Evolutionary conservation across 2,329 filamentous ascomycete species (phyloP), one percentile per base, ranked within the genome.

Genomic region (Penicillium brevicompactum): DNA sequence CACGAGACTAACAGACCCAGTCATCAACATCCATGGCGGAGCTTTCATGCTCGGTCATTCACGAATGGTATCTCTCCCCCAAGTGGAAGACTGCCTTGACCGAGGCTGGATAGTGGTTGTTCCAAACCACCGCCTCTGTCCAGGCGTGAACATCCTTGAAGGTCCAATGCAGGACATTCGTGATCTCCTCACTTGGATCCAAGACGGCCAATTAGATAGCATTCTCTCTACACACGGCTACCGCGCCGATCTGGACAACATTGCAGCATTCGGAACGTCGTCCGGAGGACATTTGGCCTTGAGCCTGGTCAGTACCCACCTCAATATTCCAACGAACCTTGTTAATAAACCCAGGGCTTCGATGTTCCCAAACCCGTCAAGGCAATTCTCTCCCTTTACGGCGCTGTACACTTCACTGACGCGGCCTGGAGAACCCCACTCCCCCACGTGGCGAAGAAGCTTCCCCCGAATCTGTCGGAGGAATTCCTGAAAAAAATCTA

Each of bases 181-280:
- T 13, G 76, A 81, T 56, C 77, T 79, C 1, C 64, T 78, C 1
- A 8, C 49, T 0, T 82, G 79, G 78, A 70, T 70, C 0, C 68
- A 76, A 37, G 58, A 67, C 7, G 72, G 74, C 1, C 55, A 65
- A 0, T 58, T 53, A 0, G 66, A 82, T 2, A 71, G 69, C 0
- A 27, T 59, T 1, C 21, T 78, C 2, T 30, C 30, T 32, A 21
- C 37, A 1, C 42, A 60, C 2, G 56, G 27, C 1, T 64, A 68
- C 42, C 45, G 46, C 1, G 62, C 62, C 4, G 70, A 71, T 44
- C 51, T 65, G 2, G 63, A 74, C 1, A 72, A 65, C 3, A 69
- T 82, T 1, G 75, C 79, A 5, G 74, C 67, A 0, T 67, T 82
- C 5, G 80, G 80, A 1, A 82, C 80, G 71, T 82, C 80, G 0